phyloP scores from a whole-genome alignment of 129 eudicot genomes.

The Centella asiatica region DNA sequence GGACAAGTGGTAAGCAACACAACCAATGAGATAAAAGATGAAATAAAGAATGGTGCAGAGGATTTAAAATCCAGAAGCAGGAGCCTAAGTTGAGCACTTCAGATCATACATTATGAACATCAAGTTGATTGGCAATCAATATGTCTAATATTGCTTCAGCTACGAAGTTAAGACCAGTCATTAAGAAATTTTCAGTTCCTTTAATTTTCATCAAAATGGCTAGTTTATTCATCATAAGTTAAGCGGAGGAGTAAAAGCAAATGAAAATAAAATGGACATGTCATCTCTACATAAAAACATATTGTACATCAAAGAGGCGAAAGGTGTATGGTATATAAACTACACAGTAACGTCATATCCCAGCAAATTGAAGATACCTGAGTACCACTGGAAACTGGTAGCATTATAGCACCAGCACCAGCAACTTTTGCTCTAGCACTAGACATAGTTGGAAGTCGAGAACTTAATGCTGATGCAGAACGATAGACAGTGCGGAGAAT shows the following conservation, averaged over 20 bases:
- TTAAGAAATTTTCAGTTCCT: not conserved
- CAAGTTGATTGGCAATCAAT: not conserved
- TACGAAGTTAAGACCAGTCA: not conserved
- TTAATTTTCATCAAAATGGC: no score
- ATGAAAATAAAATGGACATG: no score
- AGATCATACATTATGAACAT: no score
- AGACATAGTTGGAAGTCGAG: constrained; percentile 97
- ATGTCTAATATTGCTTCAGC: not conserved
- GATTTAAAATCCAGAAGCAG: no score
- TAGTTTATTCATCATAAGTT: no score
- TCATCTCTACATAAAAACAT: no score
- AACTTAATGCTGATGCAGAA: constrained; percentile 94
- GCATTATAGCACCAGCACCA: constrained; percentile 87
- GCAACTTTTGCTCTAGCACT: constrained; percentile 88
- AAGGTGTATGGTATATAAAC: not conserved
- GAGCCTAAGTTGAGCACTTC: not conserved
- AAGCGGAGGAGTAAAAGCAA: no score
- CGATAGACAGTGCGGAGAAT: constrained; percentile 82
- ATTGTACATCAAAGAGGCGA: no score
- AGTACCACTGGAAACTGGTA: constrained; percentile 91
- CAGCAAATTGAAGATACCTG: constrained; percentile 42
- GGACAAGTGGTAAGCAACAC: no score
- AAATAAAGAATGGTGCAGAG: no score
- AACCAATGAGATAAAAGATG: no score
- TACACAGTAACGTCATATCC: not conserved